phyloP scores from a whole-genome alignment of 2,329 filamentous ascomycete species.

The Colletotrichum gloeosporioides region DNA sequence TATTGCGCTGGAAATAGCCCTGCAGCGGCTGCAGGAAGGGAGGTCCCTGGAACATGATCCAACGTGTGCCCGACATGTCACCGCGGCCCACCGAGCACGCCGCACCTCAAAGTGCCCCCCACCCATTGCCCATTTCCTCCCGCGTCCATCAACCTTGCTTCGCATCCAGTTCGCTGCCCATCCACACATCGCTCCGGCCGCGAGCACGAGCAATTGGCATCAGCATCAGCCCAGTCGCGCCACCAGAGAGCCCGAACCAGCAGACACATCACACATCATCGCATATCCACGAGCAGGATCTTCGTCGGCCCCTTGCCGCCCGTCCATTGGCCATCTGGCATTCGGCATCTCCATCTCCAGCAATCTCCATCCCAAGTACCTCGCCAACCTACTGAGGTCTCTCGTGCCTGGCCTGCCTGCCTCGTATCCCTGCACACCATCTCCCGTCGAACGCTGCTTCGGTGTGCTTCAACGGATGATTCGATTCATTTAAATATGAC shows the following conservation, averaged over 20 bases:
- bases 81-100: slow-evolving; percentile 8
- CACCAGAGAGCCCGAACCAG: background rate
- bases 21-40: background rate
- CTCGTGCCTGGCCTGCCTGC: background rate
- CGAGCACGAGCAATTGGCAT: background rate
- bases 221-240: slow-evolving; percentile 1
- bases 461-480: background rate
- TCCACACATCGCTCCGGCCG: background rate
- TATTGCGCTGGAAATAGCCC: slow-evolving; percentile 2
- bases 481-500: slow-evolving; percentile 9
- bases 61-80: slow-evolving; percentile 17
- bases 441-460: background rate
- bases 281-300: background rate
- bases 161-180: background rate
- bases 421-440: background rate
- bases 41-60: background rate
- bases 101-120: background rate
- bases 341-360: slow-evolving; percentile 17
- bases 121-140: background rate
- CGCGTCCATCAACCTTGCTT: slow-evolving; percentile 6
- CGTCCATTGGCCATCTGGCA: background rate
- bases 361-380: background rate
- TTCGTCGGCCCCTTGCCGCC: background rate
- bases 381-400: background rate
- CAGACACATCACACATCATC: slow-evolving; percentile 2